phyloP scores from a whole-genome alignment of 2,329 filamentous ascomycete species.

The Cladophialophora bantiana region DNA sequence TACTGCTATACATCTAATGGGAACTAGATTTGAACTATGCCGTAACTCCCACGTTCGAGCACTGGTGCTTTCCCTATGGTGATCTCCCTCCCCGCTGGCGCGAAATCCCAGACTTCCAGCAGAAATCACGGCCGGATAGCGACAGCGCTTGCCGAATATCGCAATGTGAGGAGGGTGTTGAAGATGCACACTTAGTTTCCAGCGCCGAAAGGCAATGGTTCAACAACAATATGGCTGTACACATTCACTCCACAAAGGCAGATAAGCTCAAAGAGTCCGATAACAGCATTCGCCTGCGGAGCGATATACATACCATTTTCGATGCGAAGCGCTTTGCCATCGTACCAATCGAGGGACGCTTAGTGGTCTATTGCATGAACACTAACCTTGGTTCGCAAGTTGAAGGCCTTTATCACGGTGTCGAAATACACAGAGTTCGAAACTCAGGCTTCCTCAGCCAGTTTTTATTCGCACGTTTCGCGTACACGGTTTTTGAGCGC shows the following conservation, averaged over 20 bases:
- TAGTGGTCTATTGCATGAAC: neutral
- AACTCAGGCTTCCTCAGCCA: neutral
- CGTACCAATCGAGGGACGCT: neutral
- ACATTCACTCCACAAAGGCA: neutral
- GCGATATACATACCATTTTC: neutral
- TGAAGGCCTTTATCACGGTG: neutral
- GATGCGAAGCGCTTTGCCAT: neutral
- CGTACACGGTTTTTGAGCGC: neutral
- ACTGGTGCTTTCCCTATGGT: neutral
- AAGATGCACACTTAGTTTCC: neutral
- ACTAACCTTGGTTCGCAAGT: neutral
- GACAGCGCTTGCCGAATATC: neutral
- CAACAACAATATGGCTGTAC: neutral
- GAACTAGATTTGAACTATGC: neutral
- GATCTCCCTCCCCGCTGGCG: neutral
- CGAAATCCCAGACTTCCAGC: neutral
- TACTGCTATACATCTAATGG: neutral
- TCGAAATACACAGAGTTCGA: neutral
- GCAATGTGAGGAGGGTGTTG: neutral
- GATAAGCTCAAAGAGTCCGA: neutral
- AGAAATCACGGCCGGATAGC: neutral
- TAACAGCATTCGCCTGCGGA: neutral
- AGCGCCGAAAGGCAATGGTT: neutral
- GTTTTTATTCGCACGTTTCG: neutral
- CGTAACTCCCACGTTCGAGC: neutral